These are phyloP conservation scores for Chalciporus piperatus DNA, from an alignment of 768 basidiomycete genomes.

Conservation along the genomic window DNA sequence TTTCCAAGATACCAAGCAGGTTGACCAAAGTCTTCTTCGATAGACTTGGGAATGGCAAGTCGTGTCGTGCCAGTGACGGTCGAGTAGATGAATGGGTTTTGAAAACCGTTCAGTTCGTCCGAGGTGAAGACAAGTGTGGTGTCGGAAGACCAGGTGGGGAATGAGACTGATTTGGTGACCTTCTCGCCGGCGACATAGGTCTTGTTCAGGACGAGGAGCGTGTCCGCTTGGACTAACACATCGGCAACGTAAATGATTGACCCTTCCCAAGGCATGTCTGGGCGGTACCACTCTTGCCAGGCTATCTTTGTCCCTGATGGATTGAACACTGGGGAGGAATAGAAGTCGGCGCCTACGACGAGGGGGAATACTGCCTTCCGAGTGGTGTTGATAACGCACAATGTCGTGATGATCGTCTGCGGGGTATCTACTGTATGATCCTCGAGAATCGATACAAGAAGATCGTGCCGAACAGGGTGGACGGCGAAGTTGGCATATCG, in stretches of 20 bases:
- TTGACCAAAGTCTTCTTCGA: conserved; percentile 53
- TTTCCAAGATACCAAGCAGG: conserved; percentile 56
- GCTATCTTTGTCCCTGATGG: conserved; percentile 55
- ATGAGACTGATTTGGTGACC: conserved; percentile 49
- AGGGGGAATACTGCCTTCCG: conserved; percentile 45
- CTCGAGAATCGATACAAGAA: conserved; percentile 64
- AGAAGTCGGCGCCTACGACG: conserved; percentile 67
- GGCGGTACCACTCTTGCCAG: conserved; percentile 69
- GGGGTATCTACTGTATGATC: conserved; percentile 56
- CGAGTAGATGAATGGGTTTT: conserved; percentile 63
- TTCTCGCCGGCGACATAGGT: conserved; percentile 50
- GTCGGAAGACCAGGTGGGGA: conserved; percentile 59
- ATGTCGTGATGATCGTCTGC: conserved; percentile 43
- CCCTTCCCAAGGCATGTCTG: conserved; percentile 74
- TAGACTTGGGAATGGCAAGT: conserved; percentile 36
- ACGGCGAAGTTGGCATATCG: conserved; percentile 65
- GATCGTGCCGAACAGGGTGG: conserved; percentile 49
- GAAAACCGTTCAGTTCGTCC: conserved; percentile 58
- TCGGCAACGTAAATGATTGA: conserved; percentile 52
- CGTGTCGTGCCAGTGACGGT: conserved; percentile 26
- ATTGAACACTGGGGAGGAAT: conserved; percentile 57
- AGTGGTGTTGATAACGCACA: conserved; percentile 53
- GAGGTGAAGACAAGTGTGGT: conserved; percentile 59
- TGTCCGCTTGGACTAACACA: conserved; percentile 32
- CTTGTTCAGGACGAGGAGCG: conserved; percentile 35